A percentile compares a stretch with the other conserved stretches of the same genome.
Conservation (phyloP, 2,329 filamentous ascomycete genomes). For the Cladosporium sp. region DNA sequence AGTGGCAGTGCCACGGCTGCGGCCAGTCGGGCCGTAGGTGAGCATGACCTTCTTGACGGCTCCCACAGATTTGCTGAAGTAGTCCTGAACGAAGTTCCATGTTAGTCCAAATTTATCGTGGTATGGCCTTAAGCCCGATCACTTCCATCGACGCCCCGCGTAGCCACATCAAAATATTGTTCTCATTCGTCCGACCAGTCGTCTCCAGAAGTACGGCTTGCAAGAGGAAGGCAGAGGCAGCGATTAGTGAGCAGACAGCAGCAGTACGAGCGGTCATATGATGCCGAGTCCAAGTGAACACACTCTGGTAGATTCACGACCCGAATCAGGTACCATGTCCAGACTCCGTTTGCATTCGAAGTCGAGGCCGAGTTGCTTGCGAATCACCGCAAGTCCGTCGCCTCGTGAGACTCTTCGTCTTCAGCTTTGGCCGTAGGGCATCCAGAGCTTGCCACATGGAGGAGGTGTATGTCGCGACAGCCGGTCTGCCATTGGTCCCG, state of each 20-base stretch:
- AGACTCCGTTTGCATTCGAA: background rate
- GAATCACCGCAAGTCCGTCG: constrained; percentile 4
- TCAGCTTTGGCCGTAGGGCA: constrained; percentile 12
- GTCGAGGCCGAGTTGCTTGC: background rate
- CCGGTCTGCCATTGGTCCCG: background rate
- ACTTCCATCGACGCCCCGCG: background rate
- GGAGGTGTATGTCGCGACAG: background rate
- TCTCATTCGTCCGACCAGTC: constrained; percentile 11
- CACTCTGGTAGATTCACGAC: background rate
- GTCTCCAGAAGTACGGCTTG: constrained; percentile 31
- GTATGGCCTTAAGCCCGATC: constrained; percentile 9
- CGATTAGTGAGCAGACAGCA: constrained; percentile 29
- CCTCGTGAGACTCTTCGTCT: background rate
- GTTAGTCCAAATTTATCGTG: constrained; percentile 60
- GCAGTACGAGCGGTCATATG: constrained; percentile 1
- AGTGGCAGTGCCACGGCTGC: constrained; percentile 88
- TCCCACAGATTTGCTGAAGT: constrained; percentile 85
- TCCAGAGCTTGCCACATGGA: background rate
- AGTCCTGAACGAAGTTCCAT: constrained; percentile 71
- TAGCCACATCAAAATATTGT: constrained; percentile 18
- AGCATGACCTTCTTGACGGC: constrained; percentile 88
- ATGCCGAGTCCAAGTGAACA: background rate
- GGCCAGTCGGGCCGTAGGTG: constrained; percentile 88
- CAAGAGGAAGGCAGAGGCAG: constrained; percentile 31
- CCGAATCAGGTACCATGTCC: background rate